Base-by-base conservation (phyloP, 805 yeast species). In the Priceomyces melissophilus region DNA sequence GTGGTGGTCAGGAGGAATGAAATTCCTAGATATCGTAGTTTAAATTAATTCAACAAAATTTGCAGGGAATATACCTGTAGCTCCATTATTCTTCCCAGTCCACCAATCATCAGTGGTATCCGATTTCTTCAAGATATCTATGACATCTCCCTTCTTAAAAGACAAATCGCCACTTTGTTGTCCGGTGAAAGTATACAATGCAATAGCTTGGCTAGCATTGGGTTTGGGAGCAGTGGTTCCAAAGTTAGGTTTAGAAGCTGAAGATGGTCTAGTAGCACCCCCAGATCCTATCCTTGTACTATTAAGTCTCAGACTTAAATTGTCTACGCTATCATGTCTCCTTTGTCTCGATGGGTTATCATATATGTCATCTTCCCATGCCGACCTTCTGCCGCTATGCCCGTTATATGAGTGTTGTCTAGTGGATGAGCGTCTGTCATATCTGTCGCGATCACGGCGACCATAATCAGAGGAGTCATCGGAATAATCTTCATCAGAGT, bases 61-160 rank as follows among this genome's bases (percentile, higher is more conserved):
- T 2, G 99, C 99, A 8, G 99, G 99, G 76, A 91, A 91, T 15
- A 90, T 90, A 32, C 99, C 99, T 53, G 87, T 87, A 46, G 66
- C 67, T 10, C 95, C 91, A 50, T 85, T 86, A 40, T 81, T 69
- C 58, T 85, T 81, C 20, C 99, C 99, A 0, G 96, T 88, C 99
- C 99, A 93, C 99, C 99, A 93, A 61, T 93, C 98, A 60, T 93
- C 96, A 37, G 81, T 79, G 10, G 96, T 84, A 7, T 85, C 90
- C 8, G 93, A 81, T 63, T 86, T 87, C 62, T 89, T 87, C 41
- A 87, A 68, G 49, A 93, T 85, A 32, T 87, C 83, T 51, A 93
- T 87, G 11, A 87, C 84, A 61, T 93, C 99, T 41, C 99, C 99
- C 70, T 93, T 93, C 50, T 79, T 82, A 73, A 93, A 93, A 3